Evolutionary conservation across 139 green algal genomes (phyloP), one percentile per base, ranked within the genome.

Genomic region (Nannochloris sp.): DNA sequence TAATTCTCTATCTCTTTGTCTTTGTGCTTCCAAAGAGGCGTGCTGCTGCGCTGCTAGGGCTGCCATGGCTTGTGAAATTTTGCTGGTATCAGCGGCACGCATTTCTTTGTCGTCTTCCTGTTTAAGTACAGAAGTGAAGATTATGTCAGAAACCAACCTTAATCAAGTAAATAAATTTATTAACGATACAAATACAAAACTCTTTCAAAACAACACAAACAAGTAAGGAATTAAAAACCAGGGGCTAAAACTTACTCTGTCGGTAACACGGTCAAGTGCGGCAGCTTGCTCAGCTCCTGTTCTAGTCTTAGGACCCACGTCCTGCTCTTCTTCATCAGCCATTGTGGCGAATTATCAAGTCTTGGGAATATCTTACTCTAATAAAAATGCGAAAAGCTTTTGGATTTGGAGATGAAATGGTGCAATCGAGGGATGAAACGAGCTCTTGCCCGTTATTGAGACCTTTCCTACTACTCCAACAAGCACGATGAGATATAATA

Each of bases 11-110:
- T 95, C 88, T 29, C 51, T 47, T 34, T 81, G 65, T 12, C 58
- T 60, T 61, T 82, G 70, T 12, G 77, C 82, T 38, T 88, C 85
- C 24, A 77, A 71, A 42, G 69, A 67, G 25, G 81, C 82, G 35
- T 80, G 71, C 48, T 92, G 83, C 9, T 78, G 56, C 6, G 67
- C 82, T 14, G 77, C 68, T 8, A 92, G 57, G 4, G 54, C 65
- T 27, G 59, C 54, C 85, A 94, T 94, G 4, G 87, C 86, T 58
- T 85, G 60, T 35, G 73, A 47, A 14, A 82, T 62, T 55, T 81
- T 81, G 24, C 37, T 71, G 3, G 42, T 71, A 39, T 84, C 77
- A 27, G 75, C 44, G 9, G 68, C 37, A 15, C 77, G 68, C 23
- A 80, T 64, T 54, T 79, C 68, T 61, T 37, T 56, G 36, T 81